Base-by-base conservation (phyloP, 129 eudicot genomes). In the Kitagawia praeruptora region DNA sequence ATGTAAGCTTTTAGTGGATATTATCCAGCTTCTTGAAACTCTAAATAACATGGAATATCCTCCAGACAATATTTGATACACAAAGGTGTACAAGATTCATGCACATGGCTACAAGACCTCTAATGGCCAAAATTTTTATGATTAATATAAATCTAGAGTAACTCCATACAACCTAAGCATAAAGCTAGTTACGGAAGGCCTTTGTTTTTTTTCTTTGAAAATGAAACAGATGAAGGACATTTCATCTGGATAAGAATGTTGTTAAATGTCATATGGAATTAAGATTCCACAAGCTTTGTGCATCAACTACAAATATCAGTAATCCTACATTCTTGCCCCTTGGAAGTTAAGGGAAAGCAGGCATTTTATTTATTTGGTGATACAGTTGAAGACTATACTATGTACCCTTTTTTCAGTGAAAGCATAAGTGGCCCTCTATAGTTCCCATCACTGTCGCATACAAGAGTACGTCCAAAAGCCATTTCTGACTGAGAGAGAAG, bases 391-490 rank as follows among this genome's bases (percentile, higher is more conserved):
- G 69, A 61, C 69, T 58, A 23, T 58, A 58, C 14, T 53, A 73
- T 89, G 45, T 90, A 96, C 98, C 99, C 98, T 85, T 90, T 86
- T 48, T 89, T 87, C 54, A 92, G 85, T 25, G 97, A 82, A 77
- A 96, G 97, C 95, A 89, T 88, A 83, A 96, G 98, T 42, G 97
- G 90, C 46, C 97, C 99, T 86, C 85, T 92, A 66, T 85, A 96
- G 87, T 96, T 92, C 74, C 99, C 99, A 79, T 92, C 98, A 70
- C 83, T 86, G 80, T 96, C 95, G 70, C 86, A 82, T 14, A 91
- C 95, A 31, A 96, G 82, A 74, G 90, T 87, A 75, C 98, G 96
- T 47, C 99, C 99, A 79, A 92, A 96, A 15, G 98, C 99, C 97
- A 96, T 90, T 27, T 91, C 89, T 73, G 99, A 90, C 67, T 92